phyloP scores from a whole-genome alignment of 345 rosid genomes.

The Atalantia buxifolia region DNA sequence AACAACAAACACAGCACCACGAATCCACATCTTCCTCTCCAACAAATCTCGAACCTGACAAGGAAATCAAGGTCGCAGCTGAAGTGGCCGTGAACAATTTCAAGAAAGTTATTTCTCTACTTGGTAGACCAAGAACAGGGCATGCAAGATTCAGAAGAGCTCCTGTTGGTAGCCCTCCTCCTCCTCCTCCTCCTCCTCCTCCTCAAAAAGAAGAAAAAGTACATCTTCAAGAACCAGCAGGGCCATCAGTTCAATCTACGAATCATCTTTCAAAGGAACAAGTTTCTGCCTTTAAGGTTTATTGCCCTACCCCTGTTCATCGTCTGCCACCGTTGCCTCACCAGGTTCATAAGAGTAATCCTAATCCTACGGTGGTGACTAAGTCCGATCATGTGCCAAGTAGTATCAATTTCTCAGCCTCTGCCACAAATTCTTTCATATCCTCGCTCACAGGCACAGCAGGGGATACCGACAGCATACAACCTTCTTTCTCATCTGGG shows the following conservation, averaged over 20 bases:
- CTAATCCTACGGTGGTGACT: constrained; percentile 15
- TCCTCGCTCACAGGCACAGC: constrained; percentile 47
- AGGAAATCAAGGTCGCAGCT: constrained; percentile 55
- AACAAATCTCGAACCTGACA: constrained; percentile 17
- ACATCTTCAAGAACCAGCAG: constrained; percentile 8
- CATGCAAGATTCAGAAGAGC: constrained; percentile 86
- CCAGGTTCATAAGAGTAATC: constrained; percentile 16
- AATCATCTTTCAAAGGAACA: constrained; percentile 25
- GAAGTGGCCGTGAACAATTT: constrained; percentile 73
- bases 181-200: neutral
- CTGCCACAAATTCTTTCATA: constrained; percentile 62
- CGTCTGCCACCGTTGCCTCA: constrained; percentile 77
- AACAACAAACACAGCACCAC: constrained; percentile 12
- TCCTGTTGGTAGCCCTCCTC: constrained; percentile 18
- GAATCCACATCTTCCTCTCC: constrained; percentile 17
- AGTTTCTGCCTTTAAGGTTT: constrained; percentile 63
- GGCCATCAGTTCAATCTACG: constrained; percentile 9
- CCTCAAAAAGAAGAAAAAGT: constrained; percentile 14
- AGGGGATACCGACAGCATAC: constrained; percentile 62
- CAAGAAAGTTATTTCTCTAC: constrained; percentile 67
- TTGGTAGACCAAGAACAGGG: constrained; percentile 74
- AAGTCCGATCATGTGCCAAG: constrained; percentile 31
- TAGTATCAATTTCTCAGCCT: constrained; percentile 51
- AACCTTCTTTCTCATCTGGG: constrained; percentile 56
- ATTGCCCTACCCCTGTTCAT: constrained; percentile 65